These are phyloP conservation scores for Candida verbasci DNA, from an alignment of 805 yeast species.

Conservation along the genomic window DNA sequence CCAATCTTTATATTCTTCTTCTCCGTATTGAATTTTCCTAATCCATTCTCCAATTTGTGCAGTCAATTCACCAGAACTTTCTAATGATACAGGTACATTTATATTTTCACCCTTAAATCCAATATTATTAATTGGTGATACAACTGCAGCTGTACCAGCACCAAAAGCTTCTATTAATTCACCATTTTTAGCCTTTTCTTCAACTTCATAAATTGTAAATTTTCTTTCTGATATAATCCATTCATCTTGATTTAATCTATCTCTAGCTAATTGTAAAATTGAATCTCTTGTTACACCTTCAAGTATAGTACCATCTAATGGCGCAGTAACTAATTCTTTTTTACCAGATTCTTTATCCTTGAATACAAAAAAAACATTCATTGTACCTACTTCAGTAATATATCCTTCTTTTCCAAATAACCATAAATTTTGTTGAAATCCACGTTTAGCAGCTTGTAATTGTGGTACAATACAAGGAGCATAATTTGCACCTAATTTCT, in stretches of 20 bases:
- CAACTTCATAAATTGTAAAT: slow-evolving; percentile 76
- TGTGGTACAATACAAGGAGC: slow-evolving; percentile 95
- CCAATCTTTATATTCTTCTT: slow-evolving; percentile 59
- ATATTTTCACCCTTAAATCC: slow-evolving; percentile 75
- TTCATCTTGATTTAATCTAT: slow-evolving; percentile 65
- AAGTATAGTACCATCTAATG: slow-evolving; percentile 93
- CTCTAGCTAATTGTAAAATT: slow-evolving; percentile 70
- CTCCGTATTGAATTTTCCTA: slow-evolving; percentile 86
- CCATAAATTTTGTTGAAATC: slow-evolving; percentile 96
- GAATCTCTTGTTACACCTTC: slow-evolving; percentile 97
- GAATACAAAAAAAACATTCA: slow-evolving; percentile 91
- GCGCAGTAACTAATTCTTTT: slow-evolving; percentile 92
- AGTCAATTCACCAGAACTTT: slow-evolving; percentile 81
- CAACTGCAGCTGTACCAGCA: slow-evolving; percentile 98
- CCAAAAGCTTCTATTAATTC: slow-evolving; percentile 93
- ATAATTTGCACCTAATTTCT: slow-evolving; percentile 94
- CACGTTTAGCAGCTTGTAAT: slow-evolving; percentile 82
- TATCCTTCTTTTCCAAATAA: slow-evolving; percentile 81
- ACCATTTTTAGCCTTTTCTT: slow-evolving; percentile 70
- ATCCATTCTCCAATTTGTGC: slow-evolving; percentile 82
- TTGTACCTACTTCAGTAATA: slow-evolving; percentile 96
- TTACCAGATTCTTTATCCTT: slow-evolving; percentile 58
- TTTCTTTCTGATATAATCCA: slow-evolving; percentile 86
- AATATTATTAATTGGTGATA: slow-evolving; percentile 86
- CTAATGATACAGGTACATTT: slow-evolving; percentile 72